phyloP scores from a whole-genome alignment of 352 stramenopile genomes.

The Globisporangium heterothallicum region DNA sequence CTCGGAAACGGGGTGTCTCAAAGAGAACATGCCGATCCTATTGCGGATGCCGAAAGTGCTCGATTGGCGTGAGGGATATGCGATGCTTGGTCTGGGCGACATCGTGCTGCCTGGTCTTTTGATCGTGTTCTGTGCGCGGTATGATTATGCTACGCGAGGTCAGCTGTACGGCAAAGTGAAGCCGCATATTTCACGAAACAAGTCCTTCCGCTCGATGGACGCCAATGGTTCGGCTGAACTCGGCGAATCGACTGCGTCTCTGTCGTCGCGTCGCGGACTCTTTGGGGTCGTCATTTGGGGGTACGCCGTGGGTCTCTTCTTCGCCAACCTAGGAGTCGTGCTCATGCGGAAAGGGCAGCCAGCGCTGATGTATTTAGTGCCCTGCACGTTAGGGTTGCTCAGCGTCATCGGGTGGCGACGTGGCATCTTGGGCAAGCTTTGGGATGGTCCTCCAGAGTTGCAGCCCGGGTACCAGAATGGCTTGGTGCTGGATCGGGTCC shows the following conservation, averaged over 20 bases:
- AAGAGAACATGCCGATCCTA: conserved; percentile 92
- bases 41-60: conserved; percentile 91
- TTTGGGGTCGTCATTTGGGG: conserved; percentile 86
- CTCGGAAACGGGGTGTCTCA: conserved; percentile 45
- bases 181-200: conserved; percentile 38
- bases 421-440: conserved; percentile 87
- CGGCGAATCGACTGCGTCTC: conserved; percentile 21
- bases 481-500: conserved; percentile 1
- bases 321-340: conserved; percentile 93
- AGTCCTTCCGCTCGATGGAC: conserved; percentile 23
- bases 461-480: conserved; percentile 12
- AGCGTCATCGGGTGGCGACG: conserved; percentile 63
- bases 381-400: conserved; percentile 87
- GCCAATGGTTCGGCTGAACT: conserved; percentile 30
- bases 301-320: conserved; percentile 91
- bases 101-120: conserved; percentile 95
- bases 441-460: conserved; percentile 79
- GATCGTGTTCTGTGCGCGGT: conserved; percentile 92
- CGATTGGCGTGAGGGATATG: conserved; percentile 90
- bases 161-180: conserved; percentile 59
- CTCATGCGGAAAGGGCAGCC: conserved; percentile 91
- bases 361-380: conserved; percentile 95
- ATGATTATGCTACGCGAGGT: conserved; percentile 86
- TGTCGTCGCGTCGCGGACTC: conserved; percentile 41
- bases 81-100: conserved; percentile 94